These are phyloP conservation scores for Phytophthora sp. DNA, from an alignment of 352 stramenopile species.

Conservation along the genomic window DNA sequence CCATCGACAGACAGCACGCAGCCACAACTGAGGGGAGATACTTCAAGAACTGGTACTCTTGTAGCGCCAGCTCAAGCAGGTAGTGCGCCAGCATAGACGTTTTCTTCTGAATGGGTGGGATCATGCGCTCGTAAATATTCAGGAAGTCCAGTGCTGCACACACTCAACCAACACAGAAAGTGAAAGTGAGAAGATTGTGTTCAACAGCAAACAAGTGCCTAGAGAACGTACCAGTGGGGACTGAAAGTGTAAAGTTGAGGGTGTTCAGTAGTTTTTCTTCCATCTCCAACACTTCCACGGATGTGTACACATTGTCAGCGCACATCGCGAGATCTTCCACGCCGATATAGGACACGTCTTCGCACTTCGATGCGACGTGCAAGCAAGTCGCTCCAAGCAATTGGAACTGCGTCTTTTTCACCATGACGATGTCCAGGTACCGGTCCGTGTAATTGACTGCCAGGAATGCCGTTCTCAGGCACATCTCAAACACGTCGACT, in stretches of 20 bases:
- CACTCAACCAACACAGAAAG: neutral
- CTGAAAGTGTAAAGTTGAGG: conserved; percentile 91
- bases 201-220: neutral
- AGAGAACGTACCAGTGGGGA: conserved; percentile 85
- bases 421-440: conserved; percentile 89
- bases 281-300: conserved; percentile 90
- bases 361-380: conserved; percentile 91
- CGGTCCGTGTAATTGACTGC: conserved; percentile 92
- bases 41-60: conserved; percentile 90
- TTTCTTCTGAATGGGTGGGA: conserved; percentile 83
- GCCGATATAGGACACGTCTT: conserved; percentile 93
- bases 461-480: conserved; percentile 87
- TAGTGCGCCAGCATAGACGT: conserved; percentile 91
- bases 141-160: conserved; percentile 84
- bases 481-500: conserved; percentile 94
- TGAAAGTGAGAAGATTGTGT: conserved; percentile 1
- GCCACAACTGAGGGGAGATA: conserved; percentile 87
- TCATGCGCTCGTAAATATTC: conserved; percentile 91
- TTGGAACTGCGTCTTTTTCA: conserved; percentile 90
- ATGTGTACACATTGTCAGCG: conserved; percentile 91
- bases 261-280: conserved; percentile 92
- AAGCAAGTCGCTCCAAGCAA: conserved; percentile 90
- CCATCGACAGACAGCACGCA: conserved; percentile 84
- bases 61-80: conserved; percentile 84
- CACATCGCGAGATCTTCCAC: conserved; percentile 92